Conservation (phyloP, 1,139 yeast species). For the Geotrichum aggregatum region DNA sequence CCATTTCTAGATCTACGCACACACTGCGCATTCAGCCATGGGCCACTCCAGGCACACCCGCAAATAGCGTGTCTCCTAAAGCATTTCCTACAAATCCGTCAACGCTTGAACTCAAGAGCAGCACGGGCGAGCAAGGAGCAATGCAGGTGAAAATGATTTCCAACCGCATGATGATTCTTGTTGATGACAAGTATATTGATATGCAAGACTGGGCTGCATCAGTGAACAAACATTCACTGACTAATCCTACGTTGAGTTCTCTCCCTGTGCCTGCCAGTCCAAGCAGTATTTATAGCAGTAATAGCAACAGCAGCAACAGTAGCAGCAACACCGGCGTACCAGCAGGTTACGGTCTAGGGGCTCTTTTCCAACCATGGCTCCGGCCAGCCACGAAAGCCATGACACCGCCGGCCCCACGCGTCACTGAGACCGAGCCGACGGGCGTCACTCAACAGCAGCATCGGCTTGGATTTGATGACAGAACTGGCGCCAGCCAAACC, state of each 20-base stretch:
- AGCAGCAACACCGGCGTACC: neutral
- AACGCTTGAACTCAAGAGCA: too few species aligned
- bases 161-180: conserved; percentile 35
- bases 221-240: conserved; percentile 22
- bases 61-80: too few species aligned
- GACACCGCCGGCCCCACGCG: neutral
- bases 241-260: neutral
- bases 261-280: conserved; percentile 1
- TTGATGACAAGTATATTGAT: conserved; percentile 31
- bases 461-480: conserved; percentile 4
- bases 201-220: conserved; percentile 37
- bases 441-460: neutral
- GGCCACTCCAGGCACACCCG: conserved; percentile 9
- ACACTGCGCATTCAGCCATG: conserved; percentile 1
- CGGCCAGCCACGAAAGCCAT: conserved; percentile 14
- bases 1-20: conserved; percentile 8
- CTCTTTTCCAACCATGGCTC: conserved; percentile 21
- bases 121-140: conserved; percentile 15
- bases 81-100: neutral
- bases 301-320: conserved; percentile 2
- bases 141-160: conserved; percentile 34
- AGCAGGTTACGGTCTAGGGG: conserved; percentile 13
- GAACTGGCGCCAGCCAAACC: neutral
- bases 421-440: neutral
- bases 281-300: neutral